Percentiles rank a stretch among this genome's conserved stretches.
Evolutionary conservation across 2,329 filamentous ascomycete species (phyloP).

Genomic region (Colletotrichum kahawae): DNA sequence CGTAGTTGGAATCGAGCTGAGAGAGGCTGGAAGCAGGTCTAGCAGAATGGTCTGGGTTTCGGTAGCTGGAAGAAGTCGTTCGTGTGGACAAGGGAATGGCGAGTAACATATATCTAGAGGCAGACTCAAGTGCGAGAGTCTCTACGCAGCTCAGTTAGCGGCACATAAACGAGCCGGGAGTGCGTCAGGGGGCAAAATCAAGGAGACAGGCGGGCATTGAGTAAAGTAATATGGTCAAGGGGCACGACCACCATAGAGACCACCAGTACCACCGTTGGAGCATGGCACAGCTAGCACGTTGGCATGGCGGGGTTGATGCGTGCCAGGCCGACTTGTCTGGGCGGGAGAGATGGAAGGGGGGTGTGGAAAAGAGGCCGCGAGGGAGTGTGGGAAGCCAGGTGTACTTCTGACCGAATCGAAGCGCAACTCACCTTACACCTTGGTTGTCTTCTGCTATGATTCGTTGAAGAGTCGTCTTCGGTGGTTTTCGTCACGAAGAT

Average conservation of each 20-base stretch:
- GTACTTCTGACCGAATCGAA: neutral
- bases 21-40: neutral
- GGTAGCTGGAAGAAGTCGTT: neutral
- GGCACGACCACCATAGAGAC: constrained; percentile 40
- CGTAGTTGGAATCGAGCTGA: neutral
- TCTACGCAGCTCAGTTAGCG: constrained; percentile 34
- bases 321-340: constrained; percentile 26
- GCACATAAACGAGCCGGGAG: constrained; percentile 44
- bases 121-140: neutral
- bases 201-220: constrained; percentile 26
- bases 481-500: neutral
- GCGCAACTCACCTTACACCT: constrained; percentile 15
- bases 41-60: neutral
- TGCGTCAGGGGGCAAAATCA: constrained; percentile 40
- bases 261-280: constrained; percentile 37
- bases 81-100: neutral
- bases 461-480: neutral
- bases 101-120: constrained; percentile 3
- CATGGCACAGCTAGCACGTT: constrained; percentile 41
- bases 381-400: neutral
- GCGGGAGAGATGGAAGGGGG: constrained; percentile 30
- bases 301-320: constrained; percentile 42
- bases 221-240: constrained; percentile 42
- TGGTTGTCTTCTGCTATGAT: constrained; percentile 22
- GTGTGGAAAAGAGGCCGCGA: constrained; percentile 28